Evolutionary conservation across 139 green algal genomes (phyloP).

Genomic region (Auxenochlorella pyrenoidosa): DNA sequence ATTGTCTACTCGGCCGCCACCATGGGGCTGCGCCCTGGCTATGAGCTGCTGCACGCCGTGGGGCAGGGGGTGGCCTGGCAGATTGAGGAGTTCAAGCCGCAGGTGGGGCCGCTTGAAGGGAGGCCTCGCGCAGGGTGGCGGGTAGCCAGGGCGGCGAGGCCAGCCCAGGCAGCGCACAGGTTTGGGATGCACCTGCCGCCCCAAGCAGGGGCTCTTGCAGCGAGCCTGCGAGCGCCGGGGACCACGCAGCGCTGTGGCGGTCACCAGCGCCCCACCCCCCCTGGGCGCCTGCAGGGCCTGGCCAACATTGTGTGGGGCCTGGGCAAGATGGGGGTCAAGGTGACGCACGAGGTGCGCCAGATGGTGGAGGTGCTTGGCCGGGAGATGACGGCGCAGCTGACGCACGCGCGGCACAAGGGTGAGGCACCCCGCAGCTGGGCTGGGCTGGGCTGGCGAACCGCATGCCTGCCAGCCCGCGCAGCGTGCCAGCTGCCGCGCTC

Average conservation of each 20-base stretch:
- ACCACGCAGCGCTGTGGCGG: too few species aligned
- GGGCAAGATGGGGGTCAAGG: slow-evolving; percentile 36
- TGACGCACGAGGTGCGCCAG: slow-evolving; percentile 22
- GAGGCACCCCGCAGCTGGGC: neutral
- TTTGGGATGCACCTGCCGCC: too few species aligned
- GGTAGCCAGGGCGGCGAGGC: too few species aligned
- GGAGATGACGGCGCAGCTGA: slow-evolving; percentile 29
- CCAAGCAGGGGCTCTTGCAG: too few species aligned
- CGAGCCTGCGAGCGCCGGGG: too few species aligned
- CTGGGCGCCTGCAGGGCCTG: slow-evolving; percentile 54
- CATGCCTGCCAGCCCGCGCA: neutral
- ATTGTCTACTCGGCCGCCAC: slow-evolving; percentile 61
- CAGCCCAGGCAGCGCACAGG: too few species aligned
- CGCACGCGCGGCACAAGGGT: slow-evolving; percentile 25
- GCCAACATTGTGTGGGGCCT: slow-evolving; percentile 57
- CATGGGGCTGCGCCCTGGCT: slow-evolving; percentile 39
- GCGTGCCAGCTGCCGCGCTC: neutral
- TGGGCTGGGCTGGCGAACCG: too few species aligned
- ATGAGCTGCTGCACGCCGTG: slow-evolving; percentile 36
- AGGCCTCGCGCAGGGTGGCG: too few species aligned
- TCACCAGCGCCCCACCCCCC: too few species aligned
- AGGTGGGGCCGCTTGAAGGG: neutral
- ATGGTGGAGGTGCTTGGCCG: slow-evolving; percentile 29
- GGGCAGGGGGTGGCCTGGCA: slow-evolving; percentile 13
- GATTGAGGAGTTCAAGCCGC: slow-evolving; percentile 31